Percentiles rank a stretch among this genome's conserved stretches.
These are phyloP conservation scores for Vanderwaltozyma verrucispora DNA, from an alignment of 805 yeast species.

Conservation along the genomic window DNA sequence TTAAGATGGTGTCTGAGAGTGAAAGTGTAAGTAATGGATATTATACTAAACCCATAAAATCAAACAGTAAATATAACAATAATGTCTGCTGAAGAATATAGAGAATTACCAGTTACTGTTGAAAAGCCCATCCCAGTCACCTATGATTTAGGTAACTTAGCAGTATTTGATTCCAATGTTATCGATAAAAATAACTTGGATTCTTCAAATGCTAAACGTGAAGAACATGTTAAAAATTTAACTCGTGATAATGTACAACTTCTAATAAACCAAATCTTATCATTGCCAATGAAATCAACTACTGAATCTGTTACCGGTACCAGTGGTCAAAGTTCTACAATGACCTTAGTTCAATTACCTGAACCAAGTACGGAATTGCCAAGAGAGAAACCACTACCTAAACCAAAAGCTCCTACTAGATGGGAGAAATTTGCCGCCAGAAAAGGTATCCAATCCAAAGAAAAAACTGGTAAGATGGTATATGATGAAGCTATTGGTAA, in stretches of 20 bases:
- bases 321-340: constrained; percentile 53
- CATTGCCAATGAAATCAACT: constrained; percentile 81
- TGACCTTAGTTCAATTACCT: constrained; percentile 79
- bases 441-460: constrained; percentile 89
- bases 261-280: constrained; percentile 78
- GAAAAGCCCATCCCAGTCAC: constrained; percentile 84
- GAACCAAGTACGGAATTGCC: constrained; percentile 75
- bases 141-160: constrained; percentile 83
- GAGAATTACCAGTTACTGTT: constrained; percentile 59
- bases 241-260: constrained; percentile 92
- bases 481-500: constrained; percentile 83
- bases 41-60: neutral
- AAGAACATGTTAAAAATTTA: constrained; percentile 48
- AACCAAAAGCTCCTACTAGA: constrained; percentile 82
- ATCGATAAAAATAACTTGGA: constrained; percentile 52
- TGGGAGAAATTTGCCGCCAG: constrained; percentile 96
- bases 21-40: too few species aligned
- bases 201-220: constrained; percentile 44
- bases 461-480: constrained; percentile 79
- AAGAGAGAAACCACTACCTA: constrained; percentile 92
- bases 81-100: constrained; percentile 12
- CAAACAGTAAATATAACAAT: neutral
- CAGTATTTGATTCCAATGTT: constrained; percentile 85
- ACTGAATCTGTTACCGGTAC: constrained; percentile 52
- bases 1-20: too few species aligned